Evolutionary conservation across 345 rosid species (phyloP).

Genomic region (Syzygium aromaticum): DNA sequence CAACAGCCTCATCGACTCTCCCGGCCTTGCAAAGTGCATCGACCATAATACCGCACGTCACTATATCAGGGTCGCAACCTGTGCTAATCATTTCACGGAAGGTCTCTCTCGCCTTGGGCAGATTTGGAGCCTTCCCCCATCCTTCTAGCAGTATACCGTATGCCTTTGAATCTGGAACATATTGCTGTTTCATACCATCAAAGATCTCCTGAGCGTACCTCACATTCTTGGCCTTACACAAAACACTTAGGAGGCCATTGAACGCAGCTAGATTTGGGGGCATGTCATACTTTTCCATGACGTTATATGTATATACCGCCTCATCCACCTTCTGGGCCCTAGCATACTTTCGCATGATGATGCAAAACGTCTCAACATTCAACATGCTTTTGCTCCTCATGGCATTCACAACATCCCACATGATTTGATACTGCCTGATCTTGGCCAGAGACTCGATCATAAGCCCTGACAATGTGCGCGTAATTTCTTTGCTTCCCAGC

Average conservation of each 20-base stretch:
- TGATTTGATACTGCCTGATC: slow-evolving; percentile 75
- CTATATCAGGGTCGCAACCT: slow-evolving; percentile 77
- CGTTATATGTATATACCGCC: slow-evolving; percentile 72
- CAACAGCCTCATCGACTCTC: slow-evolving; percentile 84
- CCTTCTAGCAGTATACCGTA: slow-evolving; percentile 83
- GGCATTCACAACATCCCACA: slow-evolving; percentile 79
- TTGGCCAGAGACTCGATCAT: slow-evolving; percentile 71
- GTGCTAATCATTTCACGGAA: slow-evolving; percentile 57
- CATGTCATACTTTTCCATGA: slow-evolving; percentile 73
- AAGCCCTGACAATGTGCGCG: slow-evolving; percentile 55
- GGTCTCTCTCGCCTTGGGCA: slow-evolving; percentile 77
- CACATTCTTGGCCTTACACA: slow-evolving; percentile 85
- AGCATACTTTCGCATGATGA: slow-evolving; percentile 82
- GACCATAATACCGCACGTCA: slow-evolving; percentile 82
- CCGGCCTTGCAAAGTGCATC: slow-evolving; percentile 84
- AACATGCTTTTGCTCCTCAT: slow-evolving; percentile 63
- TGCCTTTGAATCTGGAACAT: slow-evolving; percentile 57
- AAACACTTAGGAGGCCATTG: slow-evolving; percentile 71
- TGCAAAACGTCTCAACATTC: slow-evolving; percentile 79
- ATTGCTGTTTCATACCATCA: slow-evolving; percentile 44
- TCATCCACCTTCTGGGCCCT: slow-evolving; percentile 76
- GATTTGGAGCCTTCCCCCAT: slow-evolving; percentile 86
- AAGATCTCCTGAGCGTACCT: slow-evolving; percentile 88
- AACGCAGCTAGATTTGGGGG: slow-evolving; percentile 61
- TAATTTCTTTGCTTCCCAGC: slow-evolving; percentile 78